Evolutionary conservation across 805 yeast species (phyloP).

Genomic region (Wickerhamomyces sydowiorum): DNA sequence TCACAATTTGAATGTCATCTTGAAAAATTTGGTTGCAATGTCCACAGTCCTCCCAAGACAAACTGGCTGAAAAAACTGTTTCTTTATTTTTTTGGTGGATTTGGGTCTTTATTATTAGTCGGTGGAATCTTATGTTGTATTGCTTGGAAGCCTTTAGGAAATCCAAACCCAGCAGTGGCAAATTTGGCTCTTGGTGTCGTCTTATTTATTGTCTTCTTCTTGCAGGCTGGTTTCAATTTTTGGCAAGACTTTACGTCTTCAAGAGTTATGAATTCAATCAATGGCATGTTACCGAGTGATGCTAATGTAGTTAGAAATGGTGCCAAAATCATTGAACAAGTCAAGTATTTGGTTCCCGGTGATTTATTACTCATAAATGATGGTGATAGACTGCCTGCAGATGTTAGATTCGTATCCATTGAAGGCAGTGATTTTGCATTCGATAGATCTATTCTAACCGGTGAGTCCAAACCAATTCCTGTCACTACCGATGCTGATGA

Average conservation of each 20-base stretch:
- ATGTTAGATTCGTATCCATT: conserved; percentile 32
- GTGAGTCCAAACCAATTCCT: conserved; percentile 39
- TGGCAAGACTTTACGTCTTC: conserved; percentile 43
- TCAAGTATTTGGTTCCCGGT: conserved; percentile 38
- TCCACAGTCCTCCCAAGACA: conserved; percentile 33
- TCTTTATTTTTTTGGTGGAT: conserved; percentile 42
- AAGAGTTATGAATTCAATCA: conserved; percentile 42
- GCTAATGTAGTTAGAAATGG: conserved; percentile 33
- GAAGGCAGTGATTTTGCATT: conserved; percentile 33
- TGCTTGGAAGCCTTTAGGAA: conserved; percentile 42
- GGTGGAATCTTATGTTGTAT: conserved; percentile 38
- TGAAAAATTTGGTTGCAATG: conserved; percentile 27
- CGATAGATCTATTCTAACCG: conserved; percentile 43
- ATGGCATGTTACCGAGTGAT: conserved; percentile 35
- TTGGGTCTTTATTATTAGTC: conserved; percentile 35
- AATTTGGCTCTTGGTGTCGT: conserved; percentile 39
- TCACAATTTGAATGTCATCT: conserved; percentile 5
- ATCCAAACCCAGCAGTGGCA: conserved; percentile 36
- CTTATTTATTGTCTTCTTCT: conserved; percentile 32
- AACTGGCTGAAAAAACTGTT: conserved; percentile 28
- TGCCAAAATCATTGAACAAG: conserved; percentile 19
- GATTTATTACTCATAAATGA: conserved; percentile 32
- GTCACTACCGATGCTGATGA: conserved; percentile 25
- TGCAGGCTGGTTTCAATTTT: conserved; percentile 39
- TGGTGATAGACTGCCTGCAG: conserved; percentile 43